Evolutionary conservation across 257 asterid genomes (phyloP), one percentile per base, ranked within the genome.

Genomic region (Echium plantagineum): DNA sequence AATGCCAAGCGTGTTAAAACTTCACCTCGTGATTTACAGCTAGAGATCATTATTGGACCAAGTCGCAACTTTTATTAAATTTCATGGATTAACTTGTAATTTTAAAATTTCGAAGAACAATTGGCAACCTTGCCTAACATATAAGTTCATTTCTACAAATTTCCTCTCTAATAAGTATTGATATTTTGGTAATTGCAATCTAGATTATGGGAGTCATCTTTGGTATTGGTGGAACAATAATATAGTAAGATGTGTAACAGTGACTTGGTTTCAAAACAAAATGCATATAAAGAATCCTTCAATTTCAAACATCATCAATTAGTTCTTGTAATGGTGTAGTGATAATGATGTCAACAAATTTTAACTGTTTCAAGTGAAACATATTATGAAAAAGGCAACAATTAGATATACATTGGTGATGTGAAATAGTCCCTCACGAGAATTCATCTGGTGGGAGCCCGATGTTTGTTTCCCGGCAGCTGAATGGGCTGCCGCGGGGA

Each of bases 391-490:
- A 53, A 15, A 53, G 57, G n/a, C 26, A 53, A 17, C 26, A 53
- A 53, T 18, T 18, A 53, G 21, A 6, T 53, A 21, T 18, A 53
- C 22, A 53, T 18, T n/a, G 18, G 9, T 53, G 57, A 12, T 53
- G 15, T 51, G 52, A 18, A 20, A 8, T 7, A 24, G 13, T 48
- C 56, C 21, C 3, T 20, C 9, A 52, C 15, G 38, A 24, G 6
- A 0, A 7, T 9, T 22, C 63, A 38, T 9, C 54, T 21, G 32
- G 1, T 31, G 21, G 52, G 65, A 46, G 6, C 64, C 55, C 13
- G 71, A 63, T 46, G 10, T 71, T 9, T 51, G 64, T 51, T 31
- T 21, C 38, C 48, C 9, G 35, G n/a, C 42, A 56, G 35, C 32
- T 21, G 18, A 12, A 55, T 7, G 17, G 0, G 3, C 31, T 22